Conservation (phyloP, 2,329 filamentous ascomycete species). For the Didymella exigua region DNA sequence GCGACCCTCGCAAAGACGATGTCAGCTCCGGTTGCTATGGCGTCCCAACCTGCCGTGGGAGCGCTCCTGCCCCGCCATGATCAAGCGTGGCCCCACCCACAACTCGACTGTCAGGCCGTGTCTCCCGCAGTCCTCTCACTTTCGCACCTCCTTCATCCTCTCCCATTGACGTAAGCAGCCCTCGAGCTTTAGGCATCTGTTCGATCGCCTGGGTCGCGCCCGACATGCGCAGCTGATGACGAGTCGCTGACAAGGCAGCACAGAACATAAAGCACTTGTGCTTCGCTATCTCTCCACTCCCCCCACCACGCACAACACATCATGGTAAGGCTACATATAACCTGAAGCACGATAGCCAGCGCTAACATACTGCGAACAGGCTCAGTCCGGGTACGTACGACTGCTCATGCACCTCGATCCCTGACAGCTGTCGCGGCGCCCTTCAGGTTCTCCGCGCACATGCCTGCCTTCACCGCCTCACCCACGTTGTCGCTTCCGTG, state of each 20-base stretch:
- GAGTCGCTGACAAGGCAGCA: conserved; percentile 45
- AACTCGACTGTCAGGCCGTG: conserved; percentile 28
- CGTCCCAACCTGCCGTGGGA: conserved; percentile 21
- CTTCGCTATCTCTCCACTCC: conserved; percentile 23
- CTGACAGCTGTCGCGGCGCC: conserved; percentile 17
- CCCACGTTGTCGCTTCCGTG: neutral
- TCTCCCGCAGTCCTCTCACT: conserved; percentile 22
- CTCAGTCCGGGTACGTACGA: conserved; percentile 53
- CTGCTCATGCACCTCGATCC: conserved; percentile 18
- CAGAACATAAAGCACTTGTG: conserved; percentile 43
- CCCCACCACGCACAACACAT: conserved; percentile 34
- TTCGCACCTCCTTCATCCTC: conserved; percentile 27
- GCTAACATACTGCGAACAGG: conserved; percentile 38
- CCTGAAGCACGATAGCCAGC: neutral
- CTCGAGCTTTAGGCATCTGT: conserved; percentile 24
- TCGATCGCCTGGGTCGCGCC: conserved; percentile 11
- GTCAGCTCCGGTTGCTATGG: conserved; percentile 26
- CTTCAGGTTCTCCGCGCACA: conserved; percentile 19
- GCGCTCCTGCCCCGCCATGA: conserved; percentile 20
- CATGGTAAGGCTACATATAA: conserved; percentile 40
- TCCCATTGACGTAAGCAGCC: conserved; percentile 36
- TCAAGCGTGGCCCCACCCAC: conserved; percentile 30
- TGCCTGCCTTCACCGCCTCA: conserved; percentile 11
- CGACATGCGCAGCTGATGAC: conserved; percentile 36
- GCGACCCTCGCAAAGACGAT: neutral